These are phyloP conservation scores for Trichomonas gallinae DNA, from an alignment of 208 protist species.

Conservation along the genomic window DNA sequence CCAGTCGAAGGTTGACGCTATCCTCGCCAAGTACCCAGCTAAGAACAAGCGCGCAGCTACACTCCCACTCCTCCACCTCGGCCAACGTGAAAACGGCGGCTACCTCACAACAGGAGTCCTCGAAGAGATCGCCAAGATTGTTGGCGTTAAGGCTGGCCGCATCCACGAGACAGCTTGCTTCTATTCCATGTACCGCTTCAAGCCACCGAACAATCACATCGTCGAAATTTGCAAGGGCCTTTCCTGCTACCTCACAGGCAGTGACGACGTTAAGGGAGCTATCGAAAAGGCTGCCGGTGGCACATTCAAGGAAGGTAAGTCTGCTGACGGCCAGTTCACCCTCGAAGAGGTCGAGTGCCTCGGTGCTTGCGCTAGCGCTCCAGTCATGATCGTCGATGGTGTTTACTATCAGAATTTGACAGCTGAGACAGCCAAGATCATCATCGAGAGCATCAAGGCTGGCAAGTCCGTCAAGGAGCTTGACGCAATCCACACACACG, in stretches of 20 bases:
- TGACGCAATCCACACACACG: background rate
- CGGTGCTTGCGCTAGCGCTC: background rate
- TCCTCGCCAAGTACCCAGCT: background rate
- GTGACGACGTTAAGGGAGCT: background rate
- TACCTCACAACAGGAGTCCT: background rate
- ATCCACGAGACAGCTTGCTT: background rate
- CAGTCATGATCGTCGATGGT: background rate
- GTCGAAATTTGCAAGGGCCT: background rate
- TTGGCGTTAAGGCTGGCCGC: background rate
- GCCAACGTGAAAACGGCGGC: background rate
- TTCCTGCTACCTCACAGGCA: background rate
- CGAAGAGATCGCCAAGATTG: background rate
- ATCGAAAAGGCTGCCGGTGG: background rate
- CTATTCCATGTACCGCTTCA: background rate
- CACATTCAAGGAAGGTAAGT: background rate
- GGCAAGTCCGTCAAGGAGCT: background rate
- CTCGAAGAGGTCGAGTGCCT: background rate
- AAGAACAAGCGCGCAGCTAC: background rate
- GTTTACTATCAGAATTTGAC: conserved; percentile 6
- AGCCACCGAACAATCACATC: background rate
- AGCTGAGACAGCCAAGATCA: background rate
- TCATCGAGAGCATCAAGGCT: background rate
- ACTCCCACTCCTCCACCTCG: background rate
- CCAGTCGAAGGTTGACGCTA: background rate
- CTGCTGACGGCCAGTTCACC: background rate